These are phyloP conservation scores for Haplosporangium sp. DNA, from an alignment of 371 early-diverging fungal genomes.

Conservation along the genomic window DNA sequence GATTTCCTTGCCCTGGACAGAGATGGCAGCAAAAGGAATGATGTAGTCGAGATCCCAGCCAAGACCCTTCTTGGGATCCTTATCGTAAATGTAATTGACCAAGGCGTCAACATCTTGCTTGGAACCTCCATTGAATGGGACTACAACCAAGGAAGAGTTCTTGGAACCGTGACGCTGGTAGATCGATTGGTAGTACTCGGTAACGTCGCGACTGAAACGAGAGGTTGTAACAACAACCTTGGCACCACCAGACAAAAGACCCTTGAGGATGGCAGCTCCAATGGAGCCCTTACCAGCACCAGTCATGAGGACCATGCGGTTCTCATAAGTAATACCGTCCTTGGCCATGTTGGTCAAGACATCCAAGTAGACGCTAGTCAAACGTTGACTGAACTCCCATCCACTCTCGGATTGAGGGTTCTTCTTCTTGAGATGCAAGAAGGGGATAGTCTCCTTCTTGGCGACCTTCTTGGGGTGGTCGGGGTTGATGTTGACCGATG, in stretches of 20 bases:
- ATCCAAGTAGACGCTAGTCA: constrained; percentile 82
- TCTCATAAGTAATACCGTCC: constrained; percentile 85
- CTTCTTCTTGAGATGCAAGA: constrained; percentile 82
- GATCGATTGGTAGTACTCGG: constrained; percentile 90
- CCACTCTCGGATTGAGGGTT: constrained; percentile 67
- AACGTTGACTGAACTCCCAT: constrained; percentile 79
- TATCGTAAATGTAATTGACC: constrained; percentile 87
- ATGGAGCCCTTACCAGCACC: constrained; percentile 95
- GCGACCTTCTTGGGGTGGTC: constrained; percentile 66
- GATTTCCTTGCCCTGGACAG: constrained; percentile 91
- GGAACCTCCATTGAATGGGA: constrained; percentile 96
- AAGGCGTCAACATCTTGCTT: constrained; percentile 85
- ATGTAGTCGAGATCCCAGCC: constrained; percentile 95
- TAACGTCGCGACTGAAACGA: constrained; percentile 84
- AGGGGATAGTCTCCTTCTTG: constrained; percentile 81
- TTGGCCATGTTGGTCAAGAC: constrained; percentile 77
- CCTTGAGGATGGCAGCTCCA: constrained; percentile 89
- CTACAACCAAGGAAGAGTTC: constrained; percentile 89
- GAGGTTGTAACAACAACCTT: constrained; percentile 94
- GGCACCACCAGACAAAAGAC: constrained; percentile 92
- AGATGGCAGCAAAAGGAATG: constrained; percentile 96
- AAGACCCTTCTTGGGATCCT: constrained; percentile 81
- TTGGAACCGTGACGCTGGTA: constrained; percentile 91
- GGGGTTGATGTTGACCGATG: constrained; percentile 59
- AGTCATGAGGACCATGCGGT: constrained; percentile 88